Evolutionary conservation across 2,329 filamentous ascomycete genomes (phyloP).

Genomic region (Alternaria brassicicola): DNA sequence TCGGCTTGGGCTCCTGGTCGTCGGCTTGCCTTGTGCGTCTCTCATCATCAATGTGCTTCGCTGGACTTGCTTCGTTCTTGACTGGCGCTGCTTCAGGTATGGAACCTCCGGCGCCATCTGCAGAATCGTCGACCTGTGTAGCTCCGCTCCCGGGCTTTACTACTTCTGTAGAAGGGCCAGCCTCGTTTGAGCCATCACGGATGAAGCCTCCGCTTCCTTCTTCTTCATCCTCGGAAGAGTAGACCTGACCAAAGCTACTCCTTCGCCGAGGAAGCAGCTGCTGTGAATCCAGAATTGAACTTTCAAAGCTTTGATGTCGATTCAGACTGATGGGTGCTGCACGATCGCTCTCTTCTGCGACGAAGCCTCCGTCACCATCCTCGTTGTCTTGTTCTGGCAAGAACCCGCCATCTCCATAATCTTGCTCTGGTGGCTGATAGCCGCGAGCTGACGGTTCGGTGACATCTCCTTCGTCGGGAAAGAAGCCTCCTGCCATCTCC

Average conservation of each 20-base stretch:
- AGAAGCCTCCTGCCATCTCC: slow-evolving; percentile 49
- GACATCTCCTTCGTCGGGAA: slow-evolving; percentile 58
- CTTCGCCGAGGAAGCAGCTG: slow-evolving; percentile 31
- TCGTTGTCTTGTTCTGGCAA: slow-evolving; percentile 3
- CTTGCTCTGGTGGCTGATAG: slow-evolving; percentile 15
- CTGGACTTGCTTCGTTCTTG: not conserved
- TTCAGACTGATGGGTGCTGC: slow-evolving; percentile 19
- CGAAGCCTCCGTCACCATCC: slow-evolving; percentile 25
- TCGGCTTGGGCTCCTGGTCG: not conserved
- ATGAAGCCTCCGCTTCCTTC: slow-evolving; percentile 24
- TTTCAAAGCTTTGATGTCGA: slow-evolving; percentile 47
- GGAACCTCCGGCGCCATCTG: slow-evolving; percentile 21
- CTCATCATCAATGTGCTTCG: too few species aligned
- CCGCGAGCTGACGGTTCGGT: slow-evolving; percentile 27
- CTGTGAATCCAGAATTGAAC: slow-evolving; percentile 36
- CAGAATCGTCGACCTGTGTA: slow-evolving; percentile 46
- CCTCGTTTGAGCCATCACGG: slow-evolving; percentile 16
- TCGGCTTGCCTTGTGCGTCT: not conserved
- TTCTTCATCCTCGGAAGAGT: slow-evolving; percentile 30
- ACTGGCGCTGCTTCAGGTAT: slow-evolving; percentile 7
- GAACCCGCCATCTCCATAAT: slow-evolving; percentile 29
- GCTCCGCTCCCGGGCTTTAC: slow-evolving; percentile 42
- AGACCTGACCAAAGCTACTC: slow-evolving; percentile 34
- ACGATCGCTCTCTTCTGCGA: slow-evolving; percentile 21
- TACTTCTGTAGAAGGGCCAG: not conserved